Conservation (phyloP, 805 yeast species). For the Maudiozyma saulgeensis region DNA sequence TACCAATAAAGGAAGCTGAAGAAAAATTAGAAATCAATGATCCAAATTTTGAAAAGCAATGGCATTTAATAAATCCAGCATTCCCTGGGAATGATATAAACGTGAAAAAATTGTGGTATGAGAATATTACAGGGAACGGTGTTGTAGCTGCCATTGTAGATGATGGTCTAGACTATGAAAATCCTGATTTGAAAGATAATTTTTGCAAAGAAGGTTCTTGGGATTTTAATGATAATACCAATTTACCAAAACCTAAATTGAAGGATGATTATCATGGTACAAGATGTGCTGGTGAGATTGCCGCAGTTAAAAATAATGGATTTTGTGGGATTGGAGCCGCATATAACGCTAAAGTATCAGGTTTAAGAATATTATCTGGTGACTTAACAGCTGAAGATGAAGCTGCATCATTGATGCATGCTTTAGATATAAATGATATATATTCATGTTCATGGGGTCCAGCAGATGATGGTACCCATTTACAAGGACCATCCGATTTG, state of each 20-base stretch:
- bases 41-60: constrained; percentile 75
- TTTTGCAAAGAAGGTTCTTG: constrained; percentile 77
- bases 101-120: constrained; percentile 75
- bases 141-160: constrained; percentile 84
- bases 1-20: constrained; percentile 37
- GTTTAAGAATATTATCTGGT: constrained; percentile 81
- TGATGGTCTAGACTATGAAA: constrained; percentile 84
- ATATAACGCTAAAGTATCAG: constrained; percentile 73
- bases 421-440: constrained; percentile 76
- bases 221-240: constrained; percentile 76
- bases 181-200: constrained; percentile 59
- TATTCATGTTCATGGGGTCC: constrained; percentile 99
- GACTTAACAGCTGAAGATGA: constrained; percentile 77
- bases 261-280: constrained; percentile 90
- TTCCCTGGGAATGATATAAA: constrained; percentile 80
- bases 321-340: constrained; percentile 98
- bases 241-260: constrained; percentile 71
- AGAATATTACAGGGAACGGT: constrained; percentile 72
- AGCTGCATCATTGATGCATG: constrained; percentile 79
- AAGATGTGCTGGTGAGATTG: constrained; percentile 95
- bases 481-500: constrained; percentile 73
- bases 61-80: constrained; percentile 79
- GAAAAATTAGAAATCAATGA: constrained; percentile 58
- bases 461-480: constrained; percentile 77
- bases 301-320: constrained; percentile 70